Base-by-base conservation (phyloP, 306 rosid genomes). In the Psophocarpus tetragonolobus region DNA sequence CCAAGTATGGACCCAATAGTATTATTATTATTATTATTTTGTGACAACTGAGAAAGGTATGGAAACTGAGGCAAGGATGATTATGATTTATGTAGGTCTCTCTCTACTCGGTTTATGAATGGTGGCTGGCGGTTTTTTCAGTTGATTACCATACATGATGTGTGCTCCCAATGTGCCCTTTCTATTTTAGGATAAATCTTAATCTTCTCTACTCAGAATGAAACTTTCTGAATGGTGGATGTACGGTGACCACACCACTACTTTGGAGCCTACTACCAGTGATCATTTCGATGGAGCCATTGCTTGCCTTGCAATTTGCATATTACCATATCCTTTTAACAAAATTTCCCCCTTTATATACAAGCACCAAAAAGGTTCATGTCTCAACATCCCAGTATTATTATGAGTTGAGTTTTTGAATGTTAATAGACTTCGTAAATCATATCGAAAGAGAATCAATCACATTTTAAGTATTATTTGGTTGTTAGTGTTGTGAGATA, bases 81-180 rank as follows among this genome's bases (percentile, higher is more conserved):
- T 29, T 2, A 1, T 38, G n/a, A 4, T 30, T n/a, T n/a, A 38
- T 21, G 54, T 32, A 35, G 30, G 35, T 56, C 33, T 8, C 44
- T 56, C 33, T 8, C 53, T 13, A n/a, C 56, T 51, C 36, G n/a
- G 36, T 20, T 64, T 36, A 35, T 29, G 23, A 62, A 4, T 38
- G 56, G 78, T 35, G 80, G 80, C 79, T 50, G 89, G 81, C 82
- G 81, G 86, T 75, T 85, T 58, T 77, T 81, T 83, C 91, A 18
- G 88, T 87, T 72, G 47, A 35, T 82, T 62, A 26, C 67, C 17
- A 27, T 6, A 48, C 60, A 14, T 48, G 26, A n/a, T 20, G 38
- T 17, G 68, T 69, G 57, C 50, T 32, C 3, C 38, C 41, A 58
- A 56, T 47, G 50, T 48, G 76, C 15, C 6, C 24, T 79, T 80